These are phyloP conservation scores for Neobulgaria alba DNA, from an alignment of 2,329 filamentous ascomycete genomes.

Conservation along the genomic window DNA sequence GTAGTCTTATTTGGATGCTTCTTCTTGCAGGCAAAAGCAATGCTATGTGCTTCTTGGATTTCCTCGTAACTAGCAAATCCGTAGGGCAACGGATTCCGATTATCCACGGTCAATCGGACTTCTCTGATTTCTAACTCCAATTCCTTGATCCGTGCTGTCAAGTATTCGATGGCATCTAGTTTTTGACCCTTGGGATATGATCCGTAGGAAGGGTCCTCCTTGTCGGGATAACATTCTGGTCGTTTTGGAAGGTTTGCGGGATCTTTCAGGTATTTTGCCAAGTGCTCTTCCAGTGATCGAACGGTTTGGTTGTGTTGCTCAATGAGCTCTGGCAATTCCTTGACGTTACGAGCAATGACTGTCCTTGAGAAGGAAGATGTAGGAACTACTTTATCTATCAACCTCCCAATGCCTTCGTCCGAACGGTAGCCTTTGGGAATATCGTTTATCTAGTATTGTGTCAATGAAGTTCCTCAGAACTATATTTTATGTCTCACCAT, in stretches of 20 bases:
- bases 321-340: conserved; percentile 78
- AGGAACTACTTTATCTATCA: conserved; percentile 74
- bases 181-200: conserved; percentile 62
- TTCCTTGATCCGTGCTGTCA: conserved; percentile 74
- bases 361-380: conserved; percentile 71
- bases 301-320: conserved; percentile 75
- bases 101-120: conserved; percentile 73
- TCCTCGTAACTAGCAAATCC: conserved; percentile 91
- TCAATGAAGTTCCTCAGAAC: conserved; percentile 11
- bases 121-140: conserved; percentile 80
- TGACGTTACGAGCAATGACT: conserved; percentile 84
- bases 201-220: conserved; percentile 62
- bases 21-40: conserved; percentile 72
- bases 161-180: conserved; percentile 89
- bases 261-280: conserved; percentile 87
- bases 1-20: conserved; percentile 74
- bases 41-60: conserved; percentile 79
- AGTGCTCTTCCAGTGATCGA: conserved; percentile 68
- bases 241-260: conserved; percentile 72
- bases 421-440: conserved; percentile 67
- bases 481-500: conserved; percentile 42
- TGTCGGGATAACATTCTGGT: conserved; percentile 71
- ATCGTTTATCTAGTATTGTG: conserved; percentile 59
- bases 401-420: conserved; percentile 78
- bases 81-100: conserved; percentile 79